phyloP scores from a whole-genome alignment of 345 rosid species.

The Cardamine chenopodiifolia region DNA sequence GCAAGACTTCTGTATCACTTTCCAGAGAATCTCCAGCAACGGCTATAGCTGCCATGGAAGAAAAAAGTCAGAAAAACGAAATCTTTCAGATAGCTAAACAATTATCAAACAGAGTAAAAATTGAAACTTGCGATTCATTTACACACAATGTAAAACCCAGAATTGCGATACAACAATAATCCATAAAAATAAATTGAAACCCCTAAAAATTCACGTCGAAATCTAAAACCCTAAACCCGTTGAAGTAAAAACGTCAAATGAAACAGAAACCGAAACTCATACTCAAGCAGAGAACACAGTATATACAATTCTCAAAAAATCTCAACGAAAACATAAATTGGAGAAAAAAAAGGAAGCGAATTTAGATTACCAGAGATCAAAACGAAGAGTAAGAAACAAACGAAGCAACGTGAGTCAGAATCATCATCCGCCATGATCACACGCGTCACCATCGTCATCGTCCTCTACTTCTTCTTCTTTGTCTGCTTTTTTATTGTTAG shows the following conservation, averaged over 20 bases:
- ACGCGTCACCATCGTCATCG: slow-evolving; percentile 33
- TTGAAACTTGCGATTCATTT: background rate
- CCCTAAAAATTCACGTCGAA: background rate
- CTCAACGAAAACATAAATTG: slow-evolving; percentile 1
- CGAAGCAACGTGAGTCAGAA: slow-evolving; percentile 25
- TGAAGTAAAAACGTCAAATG: slow-evolving; percentile 16
- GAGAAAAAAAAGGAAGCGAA: background rate
- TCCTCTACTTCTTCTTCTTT: slow-evolving; percentile 12
- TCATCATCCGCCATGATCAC: slow-evolving; percentile 37
- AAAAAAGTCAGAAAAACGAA: background rate
- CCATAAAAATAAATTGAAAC: background rate
- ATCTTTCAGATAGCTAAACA: slow-evolving; percentile 1
- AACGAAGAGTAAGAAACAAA: slow-evolving; percentile 38
- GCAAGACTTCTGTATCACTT: slow-evolving; percentile 58
- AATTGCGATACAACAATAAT: background rate
- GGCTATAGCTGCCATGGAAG: slow-evolving; percentile 44
- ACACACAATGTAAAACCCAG: slow-evolving; percentile 19
- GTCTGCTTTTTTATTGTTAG: slow-evolving; percentile 8
- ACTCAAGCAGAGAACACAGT: slow-evolving; percentile 29
- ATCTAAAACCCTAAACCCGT: slow-evolving; percentile 21
- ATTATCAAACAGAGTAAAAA: slow-evolving; percentile 1
- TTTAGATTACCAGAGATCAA: slow-evolving; percentile 27
- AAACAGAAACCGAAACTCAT: background rate
- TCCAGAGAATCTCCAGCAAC: slow-evolving; percentile 71
- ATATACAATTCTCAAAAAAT: background rate